phyloP scores from a whole-genome alignment of 1,284 basidiomycete species.

The Meripilus lineatus region DNA sequence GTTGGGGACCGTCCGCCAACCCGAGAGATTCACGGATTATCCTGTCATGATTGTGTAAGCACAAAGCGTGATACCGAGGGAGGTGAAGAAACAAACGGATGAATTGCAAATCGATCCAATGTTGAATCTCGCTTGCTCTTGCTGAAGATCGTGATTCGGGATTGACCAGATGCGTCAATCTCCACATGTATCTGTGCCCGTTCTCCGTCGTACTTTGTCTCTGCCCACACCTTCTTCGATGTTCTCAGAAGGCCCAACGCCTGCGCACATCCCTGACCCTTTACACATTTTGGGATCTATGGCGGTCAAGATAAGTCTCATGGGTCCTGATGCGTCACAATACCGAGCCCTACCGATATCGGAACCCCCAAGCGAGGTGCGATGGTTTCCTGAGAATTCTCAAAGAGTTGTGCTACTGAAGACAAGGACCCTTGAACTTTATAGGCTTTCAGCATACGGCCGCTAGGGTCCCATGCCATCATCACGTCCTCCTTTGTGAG shows the following conservation, averaged over 20 bases:
- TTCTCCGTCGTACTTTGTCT: slow-evolving; percentile 91
- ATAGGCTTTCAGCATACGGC: slow-evolving; percentile 52
- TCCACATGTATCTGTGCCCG: slow-evolving; percentile 83
- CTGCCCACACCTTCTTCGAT: slow-evolving; percentile 62
- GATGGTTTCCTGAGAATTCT: slow-evolving; percentile 9
- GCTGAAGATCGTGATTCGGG: slow-evolving; percentile 73
- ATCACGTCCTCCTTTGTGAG: slow-evolving; percentile 64
- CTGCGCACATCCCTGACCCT: slow-evolving; percentile 56
- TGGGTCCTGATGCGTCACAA: too few relatives aligned
- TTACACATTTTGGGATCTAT: slow-evolving; percentile 79
- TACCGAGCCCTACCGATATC: slow-evolving; percentile 45
- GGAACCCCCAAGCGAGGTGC: slow-evolving; percentile 40
- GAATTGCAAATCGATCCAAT: slow-evolving; percentile 61
- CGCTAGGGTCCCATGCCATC: slow-evolving; percentile 62
- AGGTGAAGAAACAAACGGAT: slow-evolving; percentile 41
- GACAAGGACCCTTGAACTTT: slow-evolving; percentile 52
- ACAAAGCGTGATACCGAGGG: background rate
- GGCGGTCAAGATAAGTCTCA: background rate
- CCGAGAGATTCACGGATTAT: slow-evolving; percentile 66
- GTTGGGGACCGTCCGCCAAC: slow-evolving; percentile 40
- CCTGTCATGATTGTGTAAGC: slow-evolving; percentile 30
- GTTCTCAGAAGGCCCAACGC: slow-evolving; percentile 46
- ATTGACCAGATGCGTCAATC: slow-evolving; percentile 30
- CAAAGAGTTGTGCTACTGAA: slow-evolving; percentile 47
- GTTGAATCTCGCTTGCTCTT: slow-evolving; percentile 84